A percentile compares a stretch with the other conserved stretches of the same genome.
These are phyloP conservation scores for Chlorella sp. DNA, from an alignment of 139 green algal genomes.

Conservation along the genomic window DNA sequence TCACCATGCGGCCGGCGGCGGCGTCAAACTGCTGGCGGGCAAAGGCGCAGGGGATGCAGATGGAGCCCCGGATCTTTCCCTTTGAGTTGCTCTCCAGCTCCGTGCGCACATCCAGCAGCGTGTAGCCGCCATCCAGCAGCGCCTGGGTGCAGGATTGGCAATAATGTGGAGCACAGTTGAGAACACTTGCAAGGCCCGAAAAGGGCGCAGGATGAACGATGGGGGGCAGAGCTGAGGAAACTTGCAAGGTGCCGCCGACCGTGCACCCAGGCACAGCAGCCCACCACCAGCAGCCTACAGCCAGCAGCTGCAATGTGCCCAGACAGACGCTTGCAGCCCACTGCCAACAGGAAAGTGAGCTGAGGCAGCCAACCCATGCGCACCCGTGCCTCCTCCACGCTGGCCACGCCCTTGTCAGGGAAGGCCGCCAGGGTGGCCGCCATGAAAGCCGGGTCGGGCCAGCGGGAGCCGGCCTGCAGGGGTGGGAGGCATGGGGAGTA, in stretches of 20 bases:
- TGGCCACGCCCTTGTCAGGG: conserved; percentile 1
- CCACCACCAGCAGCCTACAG: too few relatives aligned
- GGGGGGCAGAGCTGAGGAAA: neutral
- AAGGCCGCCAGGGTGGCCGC: neutral
- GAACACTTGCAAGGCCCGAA: too few relatives aligned
- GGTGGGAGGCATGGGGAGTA: too few relatives aligned
- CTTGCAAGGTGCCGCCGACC: too few relatives aligned
- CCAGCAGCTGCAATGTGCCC: neutral
- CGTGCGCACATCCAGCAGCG: conserved; percentile 1
- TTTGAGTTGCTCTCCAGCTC: conserved; percentile 8
- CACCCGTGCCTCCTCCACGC: conserved; percentile 7
- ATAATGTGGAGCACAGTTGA: too few relatives aligned
- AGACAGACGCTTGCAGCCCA: neutral
- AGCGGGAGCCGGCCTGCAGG: neutral
- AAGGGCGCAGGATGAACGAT: neutral
- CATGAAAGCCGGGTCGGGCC: conserved; percentile 10
- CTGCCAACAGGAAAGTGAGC: neutral
- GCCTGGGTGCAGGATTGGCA: neutral
- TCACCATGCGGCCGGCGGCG: neutral
- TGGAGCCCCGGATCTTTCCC: conserved; percentile 9
- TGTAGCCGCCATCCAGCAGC: conserved; percentile 7
- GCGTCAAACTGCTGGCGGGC: conserved; percentile 12
- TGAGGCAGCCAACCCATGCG: neutral
- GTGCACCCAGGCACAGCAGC: too few relatives aligned
- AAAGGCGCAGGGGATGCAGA: neutral